Evolutionary conservation across 495 filamentous ascomycete genomes (phyloP).

Genomic region (Neurospora hispaniola): DNA sequence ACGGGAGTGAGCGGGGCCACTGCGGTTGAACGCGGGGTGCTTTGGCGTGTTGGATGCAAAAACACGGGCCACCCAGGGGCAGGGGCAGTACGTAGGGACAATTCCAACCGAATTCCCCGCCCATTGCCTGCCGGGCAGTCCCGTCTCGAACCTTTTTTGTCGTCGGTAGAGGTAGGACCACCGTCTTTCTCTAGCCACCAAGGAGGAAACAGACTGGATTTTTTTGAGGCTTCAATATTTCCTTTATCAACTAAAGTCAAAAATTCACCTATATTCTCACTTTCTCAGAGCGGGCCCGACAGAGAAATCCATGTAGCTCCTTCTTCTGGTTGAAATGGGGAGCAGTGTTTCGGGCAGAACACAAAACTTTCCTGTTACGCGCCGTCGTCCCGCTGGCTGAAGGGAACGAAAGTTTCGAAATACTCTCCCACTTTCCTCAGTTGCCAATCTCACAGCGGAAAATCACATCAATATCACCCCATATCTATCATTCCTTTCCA

Average conservation of each 20-base stretch:
- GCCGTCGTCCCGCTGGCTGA: neutral
- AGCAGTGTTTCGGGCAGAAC: neutral
- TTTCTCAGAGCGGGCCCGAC: neutral
- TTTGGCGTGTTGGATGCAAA: neutral
- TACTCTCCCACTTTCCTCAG: neutral
- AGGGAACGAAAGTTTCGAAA: neutral
- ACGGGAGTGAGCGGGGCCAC: neutral
- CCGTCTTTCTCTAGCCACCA: neutral
- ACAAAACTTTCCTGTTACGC: neutral
- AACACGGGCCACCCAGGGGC: neutral
- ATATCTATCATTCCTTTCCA: neutral
- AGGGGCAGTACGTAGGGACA: neutral
- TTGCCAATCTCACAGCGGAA: neutral
- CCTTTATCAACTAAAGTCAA: neutral
- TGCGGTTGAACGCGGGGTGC: neutral
- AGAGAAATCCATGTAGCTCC: neutral
- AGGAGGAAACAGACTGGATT: neutral
- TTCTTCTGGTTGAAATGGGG: neutral
- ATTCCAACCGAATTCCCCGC: neutral
- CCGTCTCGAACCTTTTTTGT: too few relatives aligned
- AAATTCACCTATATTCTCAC: neutral
- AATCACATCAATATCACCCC: neutral
- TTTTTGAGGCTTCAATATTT: neutral
- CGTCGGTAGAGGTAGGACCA: too few relatives aligned
- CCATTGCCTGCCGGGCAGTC: neutral